Conservation (phyloP, 2,329 filamentous ascomycete genomes). For the Aureobasidium musti region DNA sequence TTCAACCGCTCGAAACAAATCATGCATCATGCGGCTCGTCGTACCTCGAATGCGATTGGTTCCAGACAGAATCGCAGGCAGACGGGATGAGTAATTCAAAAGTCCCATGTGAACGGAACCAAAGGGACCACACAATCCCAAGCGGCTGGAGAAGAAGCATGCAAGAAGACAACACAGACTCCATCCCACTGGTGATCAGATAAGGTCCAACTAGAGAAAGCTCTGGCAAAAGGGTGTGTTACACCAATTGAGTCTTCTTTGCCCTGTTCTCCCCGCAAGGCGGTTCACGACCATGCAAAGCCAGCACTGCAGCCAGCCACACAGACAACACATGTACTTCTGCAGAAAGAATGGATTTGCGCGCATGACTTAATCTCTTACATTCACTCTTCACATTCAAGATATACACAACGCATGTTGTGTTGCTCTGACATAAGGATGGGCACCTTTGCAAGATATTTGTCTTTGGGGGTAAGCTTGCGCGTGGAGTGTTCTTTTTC, state of each 20-base stretch:
- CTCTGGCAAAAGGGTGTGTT: not conserved
- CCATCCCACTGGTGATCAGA: not conserved
- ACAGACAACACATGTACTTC: not conserved
- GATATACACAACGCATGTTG: not conserved
- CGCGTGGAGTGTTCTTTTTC: too few relatives aligned
- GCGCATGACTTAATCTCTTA: slow-evolving; percentile 2
- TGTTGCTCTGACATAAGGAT: not conserved
- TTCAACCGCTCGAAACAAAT: not conserved
- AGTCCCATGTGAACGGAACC: not conserved
- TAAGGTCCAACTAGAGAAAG: not conserved
- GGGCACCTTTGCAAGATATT: not conserved
- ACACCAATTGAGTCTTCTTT: not conserved
- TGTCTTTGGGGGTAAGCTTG: not conserved
- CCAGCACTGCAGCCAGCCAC: slow-evolving; percentile 10
- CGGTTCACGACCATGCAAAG: not conserved
- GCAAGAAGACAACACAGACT: not conserved
- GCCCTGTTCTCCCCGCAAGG: not conserved
- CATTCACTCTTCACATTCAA: not conserved
- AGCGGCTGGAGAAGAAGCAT: not conserved
- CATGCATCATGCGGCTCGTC: too few relatives aligned
- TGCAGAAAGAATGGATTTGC: not conserved
- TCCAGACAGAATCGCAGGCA: too few relatives aligned
- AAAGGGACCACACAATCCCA: not conserved
- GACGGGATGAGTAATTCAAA: too few relatives aligned
- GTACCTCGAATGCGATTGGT: too few relatives aligned